phyloP scores from a whole-genome alignment of 345 rosid genomes.

The Citrus sp. region DNA sequence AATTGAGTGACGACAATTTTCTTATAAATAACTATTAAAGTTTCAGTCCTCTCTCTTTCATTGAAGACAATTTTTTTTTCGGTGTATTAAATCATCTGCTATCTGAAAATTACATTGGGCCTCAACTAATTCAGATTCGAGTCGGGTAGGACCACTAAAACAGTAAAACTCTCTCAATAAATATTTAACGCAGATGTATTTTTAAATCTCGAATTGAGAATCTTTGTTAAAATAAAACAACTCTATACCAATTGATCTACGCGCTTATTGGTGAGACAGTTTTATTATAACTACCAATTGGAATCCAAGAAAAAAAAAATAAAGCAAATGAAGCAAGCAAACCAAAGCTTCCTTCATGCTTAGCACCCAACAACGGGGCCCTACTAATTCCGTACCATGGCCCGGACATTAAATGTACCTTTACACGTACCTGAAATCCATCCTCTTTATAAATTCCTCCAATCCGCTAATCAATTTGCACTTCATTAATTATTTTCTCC shows the following conservation, averaged over 20 bases:
- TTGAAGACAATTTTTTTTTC: no score
- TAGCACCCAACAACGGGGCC: constrained; percentile 20
- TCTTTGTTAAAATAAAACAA: no score
- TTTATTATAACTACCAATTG: no score
- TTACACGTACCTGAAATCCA: constrained; percentile 35
- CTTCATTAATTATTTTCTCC: neutral
- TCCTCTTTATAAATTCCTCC: constrained; percentile 27
- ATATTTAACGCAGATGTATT: accelerated
- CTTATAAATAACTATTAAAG: no score
- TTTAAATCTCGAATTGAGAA: accelerated
- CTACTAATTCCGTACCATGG: constrained; percentile 47
- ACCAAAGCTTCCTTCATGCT: constrained; percentile 4
- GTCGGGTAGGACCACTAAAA: accelerated
- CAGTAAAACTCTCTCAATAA: no score
- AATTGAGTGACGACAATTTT: accelerated
- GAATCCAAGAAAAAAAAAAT: no score
- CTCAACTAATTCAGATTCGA: no score
- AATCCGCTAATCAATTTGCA: neutral
- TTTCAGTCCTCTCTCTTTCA: no score
- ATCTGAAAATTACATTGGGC: accelerated
- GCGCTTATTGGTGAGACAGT: accelerated
- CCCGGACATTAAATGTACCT: constrained; percentile 33
- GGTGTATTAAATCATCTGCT: no score
- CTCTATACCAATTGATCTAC: accelerated
- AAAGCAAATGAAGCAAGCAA: neutral